Percentiles rank a stretch among this genome's conserved stretches.
phyloP scores from a whole-genome alignment of 202 grass and related monocot genomes.

The Panicum virgatum region DNA sequence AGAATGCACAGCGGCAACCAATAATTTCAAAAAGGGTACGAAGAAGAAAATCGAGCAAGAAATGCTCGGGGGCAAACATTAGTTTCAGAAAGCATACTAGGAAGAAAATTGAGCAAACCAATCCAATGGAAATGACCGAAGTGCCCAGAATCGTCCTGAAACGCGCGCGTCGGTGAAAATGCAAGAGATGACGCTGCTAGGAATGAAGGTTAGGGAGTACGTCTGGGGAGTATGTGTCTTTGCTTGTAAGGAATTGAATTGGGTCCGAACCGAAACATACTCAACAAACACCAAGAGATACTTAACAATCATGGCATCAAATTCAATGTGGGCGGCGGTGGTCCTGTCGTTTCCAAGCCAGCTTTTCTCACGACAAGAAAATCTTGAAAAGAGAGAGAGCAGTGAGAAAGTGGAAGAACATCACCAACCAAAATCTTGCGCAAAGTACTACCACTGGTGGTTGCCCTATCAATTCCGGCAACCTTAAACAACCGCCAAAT shows the following conservation, averaged over 20 bases:
- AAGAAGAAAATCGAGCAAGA: background rate
- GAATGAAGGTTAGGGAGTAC: background rate
- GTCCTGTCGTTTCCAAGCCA: slow-evolving; percentile 28
- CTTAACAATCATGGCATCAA: slow-evolving; percentile 34
- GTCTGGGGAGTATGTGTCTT: slow-evolving; percentile 23
- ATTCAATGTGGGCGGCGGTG: slow-evolving; percentile 38
- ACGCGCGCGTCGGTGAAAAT: background rate
- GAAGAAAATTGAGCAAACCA: background rate
- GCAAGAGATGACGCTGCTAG: background rate
- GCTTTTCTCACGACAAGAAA: background rate
- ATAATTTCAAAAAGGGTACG: background rate
- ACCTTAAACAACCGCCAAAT: slow-evolving; percentile 38
- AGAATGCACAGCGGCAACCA: background rate
- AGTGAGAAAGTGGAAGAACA: slow-evolving; percentile 1
- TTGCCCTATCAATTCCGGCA: slow-evolving; percentile 29
- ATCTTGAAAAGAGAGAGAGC: background rate
- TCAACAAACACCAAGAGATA: slow-evolving; percentile 41
- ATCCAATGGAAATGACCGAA: slow-evolving; percentile 2
- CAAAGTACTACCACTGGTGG: background rate
- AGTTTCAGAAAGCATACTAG: background rate
- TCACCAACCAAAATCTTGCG: slow-evolving; percentile 39
- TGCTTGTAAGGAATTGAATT: slow-evolving; percentile 47
- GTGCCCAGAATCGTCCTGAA: too few relatives aligned
- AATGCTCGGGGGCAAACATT: background rate
- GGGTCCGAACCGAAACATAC: slow-evolving; percentile 32